Base-by-base conservation (phyloP, 148 eudicot genomes). In the Tetragonia tetragonoides region DNA sequence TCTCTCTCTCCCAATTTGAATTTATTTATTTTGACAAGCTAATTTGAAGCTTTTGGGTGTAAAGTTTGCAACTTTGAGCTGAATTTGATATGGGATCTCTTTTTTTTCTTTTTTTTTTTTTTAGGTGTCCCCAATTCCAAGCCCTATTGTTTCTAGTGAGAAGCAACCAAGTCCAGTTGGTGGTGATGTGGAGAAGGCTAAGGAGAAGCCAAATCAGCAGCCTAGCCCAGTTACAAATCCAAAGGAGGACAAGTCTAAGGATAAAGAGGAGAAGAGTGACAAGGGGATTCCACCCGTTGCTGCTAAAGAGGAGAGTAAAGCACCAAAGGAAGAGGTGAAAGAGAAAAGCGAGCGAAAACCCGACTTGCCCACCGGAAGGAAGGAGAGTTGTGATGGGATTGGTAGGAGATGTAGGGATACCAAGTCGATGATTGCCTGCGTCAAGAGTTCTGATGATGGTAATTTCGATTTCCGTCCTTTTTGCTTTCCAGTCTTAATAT, bases 391-490 rank as follows among this genome's bases (percentile, higher is more conserved):
- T 83, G 81, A 86, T 72, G 82, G 84, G 44, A 66, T 79, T 7
- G 21, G 72, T 57, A 65, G 34, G 59, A 81, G 73, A 42, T 91
- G 95, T 83, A 57, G 66, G 63, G 85, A 79, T 57, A 16, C 51
- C 61, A 80, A 75, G 79, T 80, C 68, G 24, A 74, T 91, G 88
- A 53, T 76, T 68, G 95, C 89, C 74, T 91, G 95, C 80, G 66
- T 87, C 69, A 76, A 83, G 79, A 72, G 80, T 73, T 72, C 75
- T 38, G 83, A 85, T 44, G 59, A 56, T 77, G 88, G 92, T 86
- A 81, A 80, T 60, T 59, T 84, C n/a, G 70, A 72, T 21, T 37
- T 38, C 53, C 47, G 42, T 38, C 60, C 61, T 44, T 75, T 54
- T 14, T 83, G 23, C 38, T 23, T 51, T 75, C 38, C 21, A 16